Percentiles rank a stretch among this genome's conserved stretches.
Evolutionary conservation across 148 eudicot genomes (phyloP).

Genomic region (Chenopodium quinoa): DNA sequence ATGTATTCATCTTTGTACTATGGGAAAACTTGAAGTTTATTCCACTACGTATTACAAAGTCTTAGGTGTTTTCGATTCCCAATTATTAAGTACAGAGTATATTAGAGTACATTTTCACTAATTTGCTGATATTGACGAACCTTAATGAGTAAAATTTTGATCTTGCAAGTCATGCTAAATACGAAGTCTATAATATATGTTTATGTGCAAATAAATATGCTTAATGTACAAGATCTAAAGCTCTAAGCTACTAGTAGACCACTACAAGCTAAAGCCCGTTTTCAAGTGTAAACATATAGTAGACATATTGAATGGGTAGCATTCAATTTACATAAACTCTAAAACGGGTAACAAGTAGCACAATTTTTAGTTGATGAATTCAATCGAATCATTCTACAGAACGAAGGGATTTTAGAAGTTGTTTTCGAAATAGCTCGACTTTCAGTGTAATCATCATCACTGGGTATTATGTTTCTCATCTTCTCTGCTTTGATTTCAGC

Average conservation of each 20-base stretch:
- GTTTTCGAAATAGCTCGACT: slow-evolving; percentile 18
- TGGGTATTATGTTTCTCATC: slow-evolving; percentile 49
- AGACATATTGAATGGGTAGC: no score
- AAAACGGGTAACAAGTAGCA: slow-evolving; percentile 30
- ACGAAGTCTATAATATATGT: not conserved
- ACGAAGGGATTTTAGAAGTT: slow-evolving; percentile 25
- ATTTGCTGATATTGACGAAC: no score
- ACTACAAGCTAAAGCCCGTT: not conserved
- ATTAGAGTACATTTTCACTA: no score
- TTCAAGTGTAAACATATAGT: no score
- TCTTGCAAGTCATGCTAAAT: no score
- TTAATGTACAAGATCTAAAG: slow-evolving; percentile 2
- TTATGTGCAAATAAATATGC: slow-evolving; percentile 9
- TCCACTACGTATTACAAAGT: no score
- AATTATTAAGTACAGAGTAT: no score
- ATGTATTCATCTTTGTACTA: no score
- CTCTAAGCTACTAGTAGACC: not conserved
- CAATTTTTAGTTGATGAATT: slow-evolving; percentile 29
- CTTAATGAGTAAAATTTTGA: no score
- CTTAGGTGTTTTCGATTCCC: no score
- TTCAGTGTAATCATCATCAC: not conserved
- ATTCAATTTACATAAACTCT: not conserved
- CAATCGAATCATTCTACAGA: slow-evolving; percentile 32
- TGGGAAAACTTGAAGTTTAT: no score
- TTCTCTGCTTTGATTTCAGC: slow-evolving; percentile 69